Base-by-base conservation (phyloP, 352 stramenopile genomes). In the Globisporangium middletonii region DNA sequence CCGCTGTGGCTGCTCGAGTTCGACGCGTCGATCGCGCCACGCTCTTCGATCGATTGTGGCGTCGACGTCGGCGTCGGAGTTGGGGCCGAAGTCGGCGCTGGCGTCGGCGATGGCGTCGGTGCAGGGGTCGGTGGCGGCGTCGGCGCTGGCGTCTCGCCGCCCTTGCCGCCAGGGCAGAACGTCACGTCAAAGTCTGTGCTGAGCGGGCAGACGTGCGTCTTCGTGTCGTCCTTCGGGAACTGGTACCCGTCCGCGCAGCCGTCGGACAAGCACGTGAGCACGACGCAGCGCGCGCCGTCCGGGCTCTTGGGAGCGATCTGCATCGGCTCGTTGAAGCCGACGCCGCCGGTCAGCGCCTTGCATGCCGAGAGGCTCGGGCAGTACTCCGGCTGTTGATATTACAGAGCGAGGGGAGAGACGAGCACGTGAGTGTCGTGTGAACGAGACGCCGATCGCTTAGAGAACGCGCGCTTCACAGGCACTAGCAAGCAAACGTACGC, bases 291-390 rank as follows among this genome's bases (percentile, higher is more conserved):
- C 3, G 45, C 53, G 38, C 63, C 61, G 41, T 77, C 61, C 8
- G 67, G 63, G n/a, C 66, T 50, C 49, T 59, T 66, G 2, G 78
- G 73, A 7, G 68, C 59, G 58, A 91, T 87, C 67, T 73, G 71
- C 75, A 91, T 88, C 44, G 77, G 54, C 37, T 82, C 62, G 67
- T 88, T 88, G 56, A 84, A 92, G 44, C 79, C 77, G 1, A 79
- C 68, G 48, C 71, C 76, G 13, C 82, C 81, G 0, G 78, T 92
- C 15, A 70, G 30, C n/a, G 64, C 60, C 69, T 88, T 89, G 57
- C 82, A 92, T 1, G 46, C 67, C 18, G 67, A 65, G 6, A 88
- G 60, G 51, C 59, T 86, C 0, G 26, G 3, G 64, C 82, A 92
- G 57, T 84, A 78, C 23, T 75, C 74, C 5, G 82, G 79, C 73